Evolutionary conservation across 805 yeast genomes (phyloP).

Genomic region (Starmerella tilneyi): DNA sequence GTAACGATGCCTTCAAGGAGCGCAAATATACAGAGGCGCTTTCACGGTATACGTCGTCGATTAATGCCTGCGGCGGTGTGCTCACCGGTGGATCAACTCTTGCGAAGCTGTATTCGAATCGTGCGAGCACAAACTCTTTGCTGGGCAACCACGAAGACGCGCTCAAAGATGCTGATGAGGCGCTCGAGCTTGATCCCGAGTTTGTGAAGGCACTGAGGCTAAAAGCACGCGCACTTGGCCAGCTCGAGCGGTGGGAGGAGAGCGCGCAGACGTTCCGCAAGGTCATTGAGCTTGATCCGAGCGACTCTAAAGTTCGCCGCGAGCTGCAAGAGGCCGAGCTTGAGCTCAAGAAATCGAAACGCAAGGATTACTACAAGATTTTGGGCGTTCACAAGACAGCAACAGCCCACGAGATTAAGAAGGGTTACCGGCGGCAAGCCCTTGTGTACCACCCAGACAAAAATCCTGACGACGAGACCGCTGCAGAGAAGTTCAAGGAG

Average conservation of each 20-base stretch:
- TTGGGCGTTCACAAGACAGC: conserved; percentile 45
- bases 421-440: conserved; percentile 67
- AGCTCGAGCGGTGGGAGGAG: conserved; percentile 36
- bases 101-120: conserved; percentile 54
- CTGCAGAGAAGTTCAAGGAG: conserved; percentile 91
- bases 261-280: conserved; percentile 32
- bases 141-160: conserved; percentile 72
- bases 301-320: conserved; percentile 29
- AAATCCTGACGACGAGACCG: conserved; percentile 53
- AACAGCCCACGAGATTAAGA: conserved; percentile 49
- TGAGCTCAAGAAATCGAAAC: conserved; percentile 34
- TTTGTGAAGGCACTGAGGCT: conserved; percentile 52
- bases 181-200: conserved; percentile 55
- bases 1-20: conserved; percentile 60
- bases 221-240: conserved; percentile 34
- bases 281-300: conserved; percentile 33
- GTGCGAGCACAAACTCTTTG: conserved; percentile 79
- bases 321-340: conserved; percentile 37
- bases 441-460: conserved; percentile 73
- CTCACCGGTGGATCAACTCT: conserved; percentile 21
- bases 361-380: conserved; percentile 51
- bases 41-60: conserved; percentile 64
- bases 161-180: conserved; percentile 57
- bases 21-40: conserved; percentile 57
- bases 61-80: conserved; percentile 55